Base-by-base conservation (phyloP, 306 rosid species). In the Prunus mongolica region DNA sequence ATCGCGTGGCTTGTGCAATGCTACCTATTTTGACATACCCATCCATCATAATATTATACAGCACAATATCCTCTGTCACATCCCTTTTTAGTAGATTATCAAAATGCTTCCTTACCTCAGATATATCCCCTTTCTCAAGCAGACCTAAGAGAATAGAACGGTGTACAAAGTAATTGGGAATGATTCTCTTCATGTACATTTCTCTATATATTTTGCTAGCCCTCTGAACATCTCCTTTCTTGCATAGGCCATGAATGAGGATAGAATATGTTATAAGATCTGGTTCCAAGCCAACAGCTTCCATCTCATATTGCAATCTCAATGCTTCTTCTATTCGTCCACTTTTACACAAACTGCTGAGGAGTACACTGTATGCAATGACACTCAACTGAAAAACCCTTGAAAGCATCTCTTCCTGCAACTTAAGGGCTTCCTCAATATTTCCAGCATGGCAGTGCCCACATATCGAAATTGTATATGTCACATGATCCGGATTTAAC, bases 11-110 rank as follows among this genome's bases (percentile, higher is more conserved):
- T 65, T 80, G 80, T n/a, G 30, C 58, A 63, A 74, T 69, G 45
- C 78, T 54, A 63, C 87, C 88, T 34, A 61, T 71, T 63, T 81
- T 87, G 9, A 77, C 80, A 70, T 80, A 84, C 15, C 82, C 86
- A 55, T 78, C 81, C 67, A 87, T 82, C 88, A 87, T 82, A 56
- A 87, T 84, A 75, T 87, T 84, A 77, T 84, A 87, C 62, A 87
- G 67, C n/a, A 80, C 78, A 41, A 82, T 74, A 78, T 84, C 83
- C 24, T 72, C 86, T n/a, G 72, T 54, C 63, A 69, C 51, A 58
- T 34, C 69, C 63, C 38, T 69, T 46, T 57, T 58, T 34, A 47
- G 64, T 45, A 84, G 45, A 64, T 64, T 24, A 70, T 87, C 79
- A 80, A 87, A 87, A 78, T 82, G 82, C 27, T 82, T 74, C 69